A percentile compares a stretch with the other conserved stretches of the same genome.
Conservation (phyloP, 352 stramenopile species). For the Phytophthora citricola region DNA sequence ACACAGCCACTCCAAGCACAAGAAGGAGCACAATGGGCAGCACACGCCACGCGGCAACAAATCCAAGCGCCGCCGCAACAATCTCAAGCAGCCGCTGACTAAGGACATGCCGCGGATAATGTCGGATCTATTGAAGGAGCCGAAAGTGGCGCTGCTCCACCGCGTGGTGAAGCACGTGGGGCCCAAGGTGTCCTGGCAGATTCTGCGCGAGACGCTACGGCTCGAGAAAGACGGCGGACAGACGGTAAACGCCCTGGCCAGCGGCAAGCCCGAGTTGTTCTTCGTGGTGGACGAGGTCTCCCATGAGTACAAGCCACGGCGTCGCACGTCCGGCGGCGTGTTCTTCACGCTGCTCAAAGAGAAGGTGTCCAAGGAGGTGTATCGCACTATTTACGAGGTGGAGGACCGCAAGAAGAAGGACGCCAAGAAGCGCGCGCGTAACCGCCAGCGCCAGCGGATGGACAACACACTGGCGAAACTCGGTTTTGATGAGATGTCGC, state of each 20-base stretch:
- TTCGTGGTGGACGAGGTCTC: conserved; percentile 48
- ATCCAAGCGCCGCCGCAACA: conserved; percentile 39
- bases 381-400: conserved; percentile 79
- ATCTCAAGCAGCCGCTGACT: conserved; percentile 55
- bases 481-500: conserved; percentile 58
- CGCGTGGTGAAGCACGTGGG: conserved; percentile 76
- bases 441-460: conserved; percentile 60
- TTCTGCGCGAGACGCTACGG: conserved; percentile 70
- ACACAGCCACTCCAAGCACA: conserved; percentile 3
- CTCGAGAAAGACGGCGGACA: conserved; percentile 71
- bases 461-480: conserved; percentile 68
- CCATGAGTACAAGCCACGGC: conserved; percentile 51
- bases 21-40: conserved; percentile 10
- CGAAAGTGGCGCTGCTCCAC: conserved; percentile 74
- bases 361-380: conserved; percentile 68
- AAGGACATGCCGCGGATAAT: conserved; percentile 65
- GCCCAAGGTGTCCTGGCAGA: conserved; percentile 61
- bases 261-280: conserved; percentile 57
- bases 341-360: conserved; percentile 76
- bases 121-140: conserved; percentile 65
- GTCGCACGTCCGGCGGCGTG: conserved; percentile 75
- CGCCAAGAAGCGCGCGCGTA: conserved; percentile 59
- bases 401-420: conserved; percentile 82
- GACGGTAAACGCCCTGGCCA: conserved; percentile 55
- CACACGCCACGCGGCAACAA: conserved; percentile 6